Conservation (phyloP, 2,329 filamentous ascomycete species). For the Venturia carpophila region DNA sequence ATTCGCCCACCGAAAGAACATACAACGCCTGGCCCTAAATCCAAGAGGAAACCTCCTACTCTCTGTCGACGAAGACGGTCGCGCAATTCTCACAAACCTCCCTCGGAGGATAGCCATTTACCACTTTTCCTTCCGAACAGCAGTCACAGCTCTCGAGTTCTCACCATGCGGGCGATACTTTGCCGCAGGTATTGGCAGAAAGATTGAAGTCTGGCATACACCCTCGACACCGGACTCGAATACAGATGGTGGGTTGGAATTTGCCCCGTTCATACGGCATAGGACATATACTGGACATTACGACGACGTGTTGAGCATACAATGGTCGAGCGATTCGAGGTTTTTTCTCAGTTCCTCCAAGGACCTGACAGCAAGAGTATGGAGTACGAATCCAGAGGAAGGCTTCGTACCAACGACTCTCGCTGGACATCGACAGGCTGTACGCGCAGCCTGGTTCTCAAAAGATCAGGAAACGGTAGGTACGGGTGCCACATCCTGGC, state of each 20-base stretch:
- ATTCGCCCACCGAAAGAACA: constrained; percentile 91
- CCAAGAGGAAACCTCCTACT: constrained; percentile 87
- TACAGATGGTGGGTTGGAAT: constrained; percentile 75
- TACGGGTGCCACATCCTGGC: constrained; percentile 17
- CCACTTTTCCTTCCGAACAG: constrained; percentile 87
- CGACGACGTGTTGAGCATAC: constrained; percentile 74
- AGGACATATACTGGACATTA: constrained; percentile 82
- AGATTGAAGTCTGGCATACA: constrained; percentile 92
- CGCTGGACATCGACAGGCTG: constrained; percentile 80
- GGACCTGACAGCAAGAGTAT: constrained; percentile 87
- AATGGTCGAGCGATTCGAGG: constrained; percentile 93
- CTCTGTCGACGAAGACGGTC: constrained; percentile 88
- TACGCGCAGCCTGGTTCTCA: constrained; percentile 95
- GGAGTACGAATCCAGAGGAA: constrained; percentile 82
- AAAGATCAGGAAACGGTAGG: constrained; percentile 73
- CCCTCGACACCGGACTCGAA: constrained; percentile 79
- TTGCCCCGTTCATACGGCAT: constrained; percentile 87
- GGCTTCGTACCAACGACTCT: constrained; percentile 85
- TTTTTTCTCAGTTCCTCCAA: constrained; percentile 92
- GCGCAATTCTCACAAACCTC: constrained; percentile 87
- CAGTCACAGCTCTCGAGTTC: constrained; percentile 77
- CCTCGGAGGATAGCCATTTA: constrained; percentile 79
- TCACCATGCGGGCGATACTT: constrained; percentile 88
- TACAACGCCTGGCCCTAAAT: constrained; percentile 77
- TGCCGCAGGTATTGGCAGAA: constrained; percentile 76